A percentile compares a stretch with the other conserved stretches of the same genome.
Evolutionary conservation across 2,329 filamentous ascomycete genomes (phyloP).

Genomic region (Aspergillus ustus): DNA sequence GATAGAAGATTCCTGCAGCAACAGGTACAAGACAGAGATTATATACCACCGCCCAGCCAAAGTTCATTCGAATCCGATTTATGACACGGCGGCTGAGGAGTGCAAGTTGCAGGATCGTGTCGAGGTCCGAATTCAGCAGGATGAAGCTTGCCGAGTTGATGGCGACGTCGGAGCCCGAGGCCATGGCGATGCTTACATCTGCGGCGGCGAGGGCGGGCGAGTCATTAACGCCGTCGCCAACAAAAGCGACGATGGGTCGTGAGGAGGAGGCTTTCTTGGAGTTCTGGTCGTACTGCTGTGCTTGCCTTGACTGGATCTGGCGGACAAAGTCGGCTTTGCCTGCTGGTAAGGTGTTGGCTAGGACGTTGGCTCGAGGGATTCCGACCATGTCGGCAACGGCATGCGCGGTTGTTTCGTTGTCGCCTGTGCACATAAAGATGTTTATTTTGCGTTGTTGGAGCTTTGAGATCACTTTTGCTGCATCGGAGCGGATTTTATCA

Average conservation of each 20-base stretch:
- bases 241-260: slow-evolving; percentile 73
- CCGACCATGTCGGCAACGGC: slow-evolving; percentile 78
- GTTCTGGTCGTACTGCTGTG: slow-evolving; percentile 5
- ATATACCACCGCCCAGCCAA: slow-evolving; percentile 83
- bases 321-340: slow-evolving; percentile 65
- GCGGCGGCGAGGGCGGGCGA: slow-evolving; percentile 78
- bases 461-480: slow-evolving; percentile 65
- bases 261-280: slow-evolving; percentile 16
- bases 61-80: slow-evolving; percentile 79
- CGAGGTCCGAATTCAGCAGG: slow-evolving; percentile 72
- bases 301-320: slow-evolving; percentile 38
- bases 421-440: slow-evolving; percentile 92
- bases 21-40: slow-evolving; percentile 78
- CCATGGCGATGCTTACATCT: slow-evolving; percentile 82
- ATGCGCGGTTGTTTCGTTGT: slow-evolving; percentile 81
- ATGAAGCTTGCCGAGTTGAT: slow-evolving; percentile 83
- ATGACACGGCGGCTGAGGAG: slow-evolving; percentile 74
- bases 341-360: slow-evolving; percentile 83
- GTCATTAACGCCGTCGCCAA: slow-evolving; percentile 87
- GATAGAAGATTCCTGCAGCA: slow-evolving; percentile 78
- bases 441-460: slow-evolving; percentile 69
- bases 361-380: slow-evolving; percentile 74
- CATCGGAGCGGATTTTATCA: slow-evolving; percentile 79
- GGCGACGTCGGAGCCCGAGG: slow-evolving; percentile 80
- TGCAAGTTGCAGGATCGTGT: slow-evolving; percentile 73